Percentiles rank a stretch among this genome's conserved stretches.
These are phyloP conservation scores for Dicorynia guianensis DNA, from an alignment of 306 rosid genomes.

Conservation along the genomic window DNA sequence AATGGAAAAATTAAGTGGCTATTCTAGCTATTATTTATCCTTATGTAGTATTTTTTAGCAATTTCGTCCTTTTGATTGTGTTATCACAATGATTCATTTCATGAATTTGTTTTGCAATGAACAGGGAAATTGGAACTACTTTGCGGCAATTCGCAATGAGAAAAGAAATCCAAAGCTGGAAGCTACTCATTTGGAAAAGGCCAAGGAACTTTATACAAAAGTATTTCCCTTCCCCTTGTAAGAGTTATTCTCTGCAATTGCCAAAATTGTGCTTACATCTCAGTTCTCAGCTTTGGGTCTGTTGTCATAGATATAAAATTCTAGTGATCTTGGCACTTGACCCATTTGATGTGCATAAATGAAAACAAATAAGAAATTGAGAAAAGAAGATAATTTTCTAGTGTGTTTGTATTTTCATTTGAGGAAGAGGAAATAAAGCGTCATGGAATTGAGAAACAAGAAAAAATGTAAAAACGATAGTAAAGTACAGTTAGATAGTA, in stretches of 20 bases:
- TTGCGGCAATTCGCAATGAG: conserved; percentile 97
- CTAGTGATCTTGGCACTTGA: conserved; percentile 31
- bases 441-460: background rate
- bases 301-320: conserved; percentile 27
- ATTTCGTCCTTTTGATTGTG: conserved; percentile 1
- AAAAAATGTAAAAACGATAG: background rate
- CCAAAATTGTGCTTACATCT: conserved; percentile 13
- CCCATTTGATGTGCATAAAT: conserved; percentile 29
- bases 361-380: background rate
- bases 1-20: conserved; percentile 22
- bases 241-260: conserved; percentile 23
- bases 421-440: conserved; percentile 27
- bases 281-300: conserved; percentile 35
- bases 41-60: conserved; percentile 5
- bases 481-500: background rate
- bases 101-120: conserved; percentile 46
- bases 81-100: conserved; percentile 33
- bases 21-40: conserved; percentile 30
- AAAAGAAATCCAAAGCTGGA: conserved; percentile 98
- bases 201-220: conserved; percentile 91
- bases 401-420: background rate
- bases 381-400: conserved; percentile 2
- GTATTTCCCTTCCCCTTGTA: conserved; percentile 49
- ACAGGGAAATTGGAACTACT: conserved; percentile 99
- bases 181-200: conserved; percentile 97